These are phyloP conservation scores for Ramaria sp. DNA, from an alignment of 768 basidiomycete genomes.

Conservation along the genomic window DNA sequence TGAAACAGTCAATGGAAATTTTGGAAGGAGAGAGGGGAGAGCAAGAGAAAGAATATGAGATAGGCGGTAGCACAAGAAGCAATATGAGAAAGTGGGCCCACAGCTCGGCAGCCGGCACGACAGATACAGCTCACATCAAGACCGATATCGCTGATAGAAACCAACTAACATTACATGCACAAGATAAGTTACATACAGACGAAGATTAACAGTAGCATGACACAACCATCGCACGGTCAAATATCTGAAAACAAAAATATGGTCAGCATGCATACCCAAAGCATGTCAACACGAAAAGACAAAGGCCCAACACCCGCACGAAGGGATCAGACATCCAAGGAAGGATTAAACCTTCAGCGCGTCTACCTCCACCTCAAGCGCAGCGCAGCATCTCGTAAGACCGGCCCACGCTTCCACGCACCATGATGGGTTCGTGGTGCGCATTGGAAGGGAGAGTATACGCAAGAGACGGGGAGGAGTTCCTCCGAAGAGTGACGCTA, in stretches of 20 bases:
- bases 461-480: conserved; percentile 67
- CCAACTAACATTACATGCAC: too few relatives aligned
- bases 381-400: conserved; percentile 49
- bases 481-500: conserved; percentile 50
- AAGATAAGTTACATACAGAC: too few relatives aligned
- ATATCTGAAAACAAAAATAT: not conserved
- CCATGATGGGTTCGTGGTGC: conserved; percentile 53
- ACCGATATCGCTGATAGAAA: too few relatives aligned
- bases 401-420: conserved; percentile 53
- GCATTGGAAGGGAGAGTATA: conserved; percentile 54
- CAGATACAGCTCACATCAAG: too few relatives aligned
- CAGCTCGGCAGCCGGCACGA: too few relatives aligned
- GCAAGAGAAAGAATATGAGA: too few relatives aligned
- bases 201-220: too few relatives aligned
- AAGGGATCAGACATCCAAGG: conserved; percentile 79
- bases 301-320: not conserved
- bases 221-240: too few relatives aligned
- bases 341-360: conserved; percentile 67
- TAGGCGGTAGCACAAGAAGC: too few relatives aligned
- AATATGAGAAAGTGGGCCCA: too few relatives aligned
- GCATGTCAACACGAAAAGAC: not conserved
- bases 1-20: too few relatives aligned
- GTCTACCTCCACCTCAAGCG: conserved; percentile 62
- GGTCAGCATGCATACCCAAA: not conserved
- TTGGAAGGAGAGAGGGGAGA: too few relatives aligned